Evolutionary conservation across 257 asterid species (phyloP).

Genomic region (Nicotiana tomentosiformis): DNA sequence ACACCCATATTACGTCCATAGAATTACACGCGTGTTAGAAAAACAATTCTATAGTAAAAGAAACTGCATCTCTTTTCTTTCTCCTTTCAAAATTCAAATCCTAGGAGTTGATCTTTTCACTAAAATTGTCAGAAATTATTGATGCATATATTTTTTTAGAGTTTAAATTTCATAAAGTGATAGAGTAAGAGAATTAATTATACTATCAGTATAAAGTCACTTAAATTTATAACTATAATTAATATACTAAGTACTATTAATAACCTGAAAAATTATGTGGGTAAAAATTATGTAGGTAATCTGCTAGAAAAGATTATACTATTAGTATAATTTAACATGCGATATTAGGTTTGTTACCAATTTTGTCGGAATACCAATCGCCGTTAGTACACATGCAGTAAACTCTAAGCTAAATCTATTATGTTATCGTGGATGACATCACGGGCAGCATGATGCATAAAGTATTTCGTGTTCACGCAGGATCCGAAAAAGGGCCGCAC

Average conservation of each 20-base stretch:
- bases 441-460: no score
- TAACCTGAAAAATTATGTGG: background rate
- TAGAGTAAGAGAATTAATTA: no score
- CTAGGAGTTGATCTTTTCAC: background rate
- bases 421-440: background rate
- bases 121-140: background rate
- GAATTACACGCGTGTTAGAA: background rate
- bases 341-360: no score
- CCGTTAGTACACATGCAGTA: no score
- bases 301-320: background rate
- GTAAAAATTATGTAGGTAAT: no score
- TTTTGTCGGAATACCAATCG: no score
- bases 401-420: background rate
- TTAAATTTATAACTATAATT: background rate
- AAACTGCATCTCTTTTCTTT: background rate
- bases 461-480: no score
- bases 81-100: no score
- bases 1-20: background rate
- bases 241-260: background rate
- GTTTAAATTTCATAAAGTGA: background rate
- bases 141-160: background rate
- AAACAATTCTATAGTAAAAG: background rate
- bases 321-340: background rate
- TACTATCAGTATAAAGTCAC: background rate
- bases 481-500: fast-evolving